A percentile compares a stretch with the other conserved stretches of the same genome.
These are phyloP conservation scores for Priceomyces melissophilus DNA, from an alignment of 805 yeast species.

Conservation along the genomic window DNA sequence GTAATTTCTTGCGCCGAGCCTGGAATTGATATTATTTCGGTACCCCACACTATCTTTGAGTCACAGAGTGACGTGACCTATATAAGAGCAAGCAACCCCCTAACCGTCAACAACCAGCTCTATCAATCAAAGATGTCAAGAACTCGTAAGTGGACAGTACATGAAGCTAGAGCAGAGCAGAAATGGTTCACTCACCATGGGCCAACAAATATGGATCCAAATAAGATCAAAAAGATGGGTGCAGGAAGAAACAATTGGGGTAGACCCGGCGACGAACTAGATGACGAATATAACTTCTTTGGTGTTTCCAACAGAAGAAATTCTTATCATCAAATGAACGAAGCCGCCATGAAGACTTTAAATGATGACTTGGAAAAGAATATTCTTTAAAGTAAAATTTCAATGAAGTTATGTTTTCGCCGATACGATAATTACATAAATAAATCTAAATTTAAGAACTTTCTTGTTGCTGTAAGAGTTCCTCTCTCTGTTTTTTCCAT, in stretches of 20 bases:
- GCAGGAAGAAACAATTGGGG: slow-evolving; percentile 93
- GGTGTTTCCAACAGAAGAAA: slow-evolving; percentile 33
- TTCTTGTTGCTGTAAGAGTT: slow-evolving; percentile 21
- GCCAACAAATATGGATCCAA: slow-evolving; percentile 63
- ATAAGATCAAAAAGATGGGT: slow-evolving; percentile 76
- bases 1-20: too few species aligned
- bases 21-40: too few species aligned
- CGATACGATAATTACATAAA: slow-evolving; percentile 1
- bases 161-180: slow-evolving; percentile 54
- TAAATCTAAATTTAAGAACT: slow-evolving; percentile 1
- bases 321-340: slow-evolving; percentile 37
- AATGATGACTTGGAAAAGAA: slow-evolving; percentile 17
- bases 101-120: neutral
- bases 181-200: slow-evolving; percentile 82
- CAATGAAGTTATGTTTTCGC: slow-evolving; percentile 1
- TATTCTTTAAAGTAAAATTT: neutral
- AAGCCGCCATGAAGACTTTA: slow-evolving; percentile 22
- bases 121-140: slow-evolving; percentile 58
- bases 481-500: slow-evolving; percentile 58
- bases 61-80: too few species aligned
- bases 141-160: slow-evolving; percentile 74
- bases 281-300: slow-evolving; percentile 41
- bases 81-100: neutral
- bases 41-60: too few species aligned
- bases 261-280: slow-evolving; percentile 68